Percentiles rank a stretch among this genome's conserved stretches.
phyloP scores from a whole-genome alignment of 2,329 filamentous ascomycete genomes.

The Aaosphaeria arxii region DNA sequence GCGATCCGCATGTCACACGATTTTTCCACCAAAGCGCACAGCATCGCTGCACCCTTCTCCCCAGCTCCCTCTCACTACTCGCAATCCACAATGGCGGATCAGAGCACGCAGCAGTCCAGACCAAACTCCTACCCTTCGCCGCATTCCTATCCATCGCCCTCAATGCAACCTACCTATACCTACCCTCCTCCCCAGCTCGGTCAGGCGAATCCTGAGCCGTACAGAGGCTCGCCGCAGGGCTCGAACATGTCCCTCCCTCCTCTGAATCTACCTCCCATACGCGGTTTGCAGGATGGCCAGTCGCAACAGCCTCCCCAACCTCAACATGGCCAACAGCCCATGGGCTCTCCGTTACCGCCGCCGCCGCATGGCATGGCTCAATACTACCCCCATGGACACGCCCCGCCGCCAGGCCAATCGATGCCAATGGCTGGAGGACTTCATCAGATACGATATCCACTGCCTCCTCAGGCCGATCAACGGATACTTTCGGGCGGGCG shows the following conservation, averaged over 20 bases:
- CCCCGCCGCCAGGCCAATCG: conserved; percentile 44
- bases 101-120: conserved; percentile 26
- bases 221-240: conserved; percentile 46
- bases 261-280: conserved; percentile 51
- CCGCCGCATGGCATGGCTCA: conserved; percentile 49
- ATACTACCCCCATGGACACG: conserved; percentile 50
- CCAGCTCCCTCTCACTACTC: conserved; percentile 31
- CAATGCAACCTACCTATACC: conserved; percentile 48
- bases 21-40: conserved; percentile 17
- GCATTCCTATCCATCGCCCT: conserved; percentile 51
- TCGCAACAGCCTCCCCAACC: conserved; percentile 26
- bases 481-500: conserved; percentile 60
- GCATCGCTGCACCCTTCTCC: conserved; percentile 26
- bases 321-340: conserved; percentile 37
- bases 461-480: conserved; percentile 50
- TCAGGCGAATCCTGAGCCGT: conserved; percentile 38
- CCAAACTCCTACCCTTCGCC: conserved; percentile 43
- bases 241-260: conserved; percentile 44
- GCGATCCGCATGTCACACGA: conserved; percentile 29
- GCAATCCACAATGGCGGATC: conserved; percentile 32
- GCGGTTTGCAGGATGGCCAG: conserved; percentile 44
- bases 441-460: conserved; percentile 51
- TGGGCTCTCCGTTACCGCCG: conserved; percentile 54
- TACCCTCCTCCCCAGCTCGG: conserved; percentile 41
- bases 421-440: conserved; percentile 42